These are phyloP conservation scores for Colletotrichum australisinense DNA, from an alignment of 2,329 filamentous ascomycete species.

Conservation along the genomic window DNA sequence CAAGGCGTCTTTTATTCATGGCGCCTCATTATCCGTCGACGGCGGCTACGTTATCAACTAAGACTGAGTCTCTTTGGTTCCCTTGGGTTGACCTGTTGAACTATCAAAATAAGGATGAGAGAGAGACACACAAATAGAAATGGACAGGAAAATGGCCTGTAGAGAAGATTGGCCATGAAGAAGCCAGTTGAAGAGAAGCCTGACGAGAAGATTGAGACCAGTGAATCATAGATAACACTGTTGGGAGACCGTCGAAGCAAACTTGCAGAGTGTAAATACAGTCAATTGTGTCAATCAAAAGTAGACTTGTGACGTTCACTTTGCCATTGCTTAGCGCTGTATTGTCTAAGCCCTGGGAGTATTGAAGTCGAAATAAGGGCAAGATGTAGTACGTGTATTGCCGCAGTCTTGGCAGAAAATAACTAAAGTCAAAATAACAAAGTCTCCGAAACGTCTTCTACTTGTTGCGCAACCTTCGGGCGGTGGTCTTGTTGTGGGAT, in stretches of 20 bases:
- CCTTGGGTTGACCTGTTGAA: too few relatives aligned
- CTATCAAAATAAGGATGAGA: too few relatives aligned
- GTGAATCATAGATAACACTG: not conserved
- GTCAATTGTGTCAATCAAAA: not conserved
- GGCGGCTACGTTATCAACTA: slow-evolving; percentile 50
- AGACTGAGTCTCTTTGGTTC: too few relatives aligned
- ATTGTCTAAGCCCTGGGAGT: not conserved
- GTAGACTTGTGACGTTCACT: too few relatives aligned
- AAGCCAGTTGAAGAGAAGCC: not conserved
- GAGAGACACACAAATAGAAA: not conserved
- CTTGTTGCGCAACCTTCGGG: not conserved
- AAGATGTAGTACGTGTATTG: not conserved
- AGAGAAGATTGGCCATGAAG: not conserved
- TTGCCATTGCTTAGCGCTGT: not conserved
- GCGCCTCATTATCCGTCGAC: slow-evolving; percentile 55
- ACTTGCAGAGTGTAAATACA: not conserved
- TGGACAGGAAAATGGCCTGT: too few relatives aligned
- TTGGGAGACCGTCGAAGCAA: not conserved
- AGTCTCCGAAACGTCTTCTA: not conserved
- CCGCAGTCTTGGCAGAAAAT: not conserved
- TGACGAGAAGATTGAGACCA: not conserved
- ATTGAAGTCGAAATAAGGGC: not conserved
- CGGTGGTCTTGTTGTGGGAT: not conserved
- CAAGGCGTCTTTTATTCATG: slow-evolving; percentile 59
- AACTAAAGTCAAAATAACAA: not conserved